phyloP scores from a whole-genome alignment of 805 yeast genomes.

The Suhomyces xylopsoci region DNA sequence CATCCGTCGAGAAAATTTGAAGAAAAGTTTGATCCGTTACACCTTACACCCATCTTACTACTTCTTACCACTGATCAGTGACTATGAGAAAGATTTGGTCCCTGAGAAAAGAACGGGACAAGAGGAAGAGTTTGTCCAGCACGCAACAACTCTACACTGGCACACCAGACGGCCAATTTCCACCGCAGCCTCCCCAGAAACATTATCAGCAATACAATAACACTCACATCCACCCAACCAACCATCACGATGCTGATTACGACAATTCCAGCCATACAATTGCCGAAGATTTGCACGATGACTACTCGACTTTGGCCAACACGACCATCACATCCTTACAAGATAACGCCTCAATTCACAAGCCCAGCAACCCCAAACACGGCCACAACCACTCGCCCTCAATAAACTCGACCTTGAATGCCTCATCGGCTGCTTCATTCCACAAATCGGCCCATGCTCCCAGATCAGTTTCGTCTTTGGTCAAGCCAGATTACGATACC shows the following conservation, averaged over 20 bases:
- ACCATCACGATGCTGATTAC: neutral
- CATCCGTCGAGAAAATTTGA: neutral
- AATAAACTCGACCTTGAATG: conserved; percentile 4
- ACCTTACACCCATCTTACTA: neutral
- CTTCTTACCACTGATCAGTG: neutral
- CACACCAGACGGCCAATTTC: neutral
- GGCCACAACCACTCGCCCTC: conserved; percentile 5
- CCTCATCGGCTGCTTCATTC: neutral
- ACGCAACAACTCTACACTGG: conserved; percentile 3
- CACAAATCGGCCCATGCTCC: neutral
- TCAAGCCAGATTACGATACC: conserved; percentile 31
- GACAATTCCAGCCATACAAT: conserved; percentile 3
- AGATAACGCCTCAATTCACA: conserved; percentile 3
- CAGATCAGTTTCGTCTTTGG: conserved; percentile 17
- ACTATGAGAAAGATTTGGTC: conserved; percentile 29
- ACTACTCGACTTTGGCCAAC: conserved; percentile 9
- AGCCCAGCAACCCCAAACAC: neutral
- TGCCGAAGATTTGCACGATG: conserved; percentile 8
- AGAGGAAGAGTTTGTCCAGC: conserved; percentile 19
- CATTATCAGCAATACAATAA: neutral
- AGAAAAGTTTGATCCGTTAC: neutral
- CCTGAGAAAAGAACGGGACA: conserved; percentile 24
- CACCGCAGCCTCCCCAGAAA: conserved; percentile 1
- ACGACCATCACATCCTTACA: conserved; percentile 1
- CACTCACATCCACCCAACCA: neutral